phyloP scores from a whole-genome alignment of 225 moss, liverwort and hornwort genomes.

The Physcomitrellopsis africana region DNA sequence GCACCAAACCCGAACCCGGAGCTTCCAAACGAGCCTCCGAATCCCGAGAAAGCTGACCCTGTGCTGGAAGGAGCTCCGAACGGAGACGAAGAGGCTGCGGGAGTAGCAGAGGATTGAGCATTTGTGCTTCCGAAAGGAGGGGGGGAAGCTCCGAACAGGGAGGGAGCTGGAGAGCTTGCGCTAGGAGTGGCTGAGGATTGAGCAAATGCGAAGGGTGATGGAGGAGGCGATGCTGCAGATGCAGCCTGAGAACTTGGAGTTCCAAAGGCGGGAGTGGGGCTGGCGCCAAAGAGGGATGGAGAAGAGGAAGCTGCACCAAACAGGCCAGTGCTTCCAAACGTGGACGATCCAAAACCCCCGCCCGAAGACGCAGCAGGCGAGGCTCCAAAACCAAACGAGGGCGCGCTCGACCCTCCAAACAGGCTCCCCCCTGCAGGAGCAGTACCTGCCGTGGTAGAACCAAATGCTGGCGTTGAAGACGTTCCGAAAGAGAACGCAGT shows the following conservation, averaged over 20 bases:
- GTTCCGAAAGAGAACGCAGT: constrained; percentile 53
- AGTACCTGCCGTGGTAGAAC: constrained; percentile 32
- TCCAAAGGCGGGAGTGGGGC: constrained; percentile 36
- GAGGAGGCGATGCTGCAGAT: constrained; percentile 32
- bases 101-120: constrained; percentile 27
- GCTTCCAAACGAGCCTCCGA: constrained; percentile 41
- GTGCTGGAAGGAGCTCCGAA: constrained; percentile 39
- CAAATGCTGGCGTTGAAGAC: constrained; percentile 47
- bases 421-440: constrained; percentile 34
- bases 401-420: constrained; percentile 38
- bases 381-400: constrained; percentile 48
- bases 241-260: constrained; percentile 31
- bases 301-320: constrained; percentile 43
- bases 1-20: constrained; percentile 46
- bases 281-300: constrained; percentile 32
- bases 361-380: constrained; percentile 26
- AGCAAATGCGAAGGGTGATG: constrained; percentile 44
- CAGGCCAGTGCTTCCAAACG: constrained; percentile 36
- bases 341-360: constrained; percentile 43
- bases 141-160: constrained; percentile 55
- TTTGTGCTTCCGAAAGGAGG: constrained; percentile 38
- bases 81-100: constrained; percentile 34
- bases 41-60: constrained; percentile 37
- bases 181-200: constrained; percentile 39
- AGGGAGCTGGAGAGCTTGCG: constrained; percentile 41